These are phyloP conservation scores for Globisporangium heterothallicum DNA, from an alignment of 352 stramenopile genomes.

Conservation along the genomic window DNA sequence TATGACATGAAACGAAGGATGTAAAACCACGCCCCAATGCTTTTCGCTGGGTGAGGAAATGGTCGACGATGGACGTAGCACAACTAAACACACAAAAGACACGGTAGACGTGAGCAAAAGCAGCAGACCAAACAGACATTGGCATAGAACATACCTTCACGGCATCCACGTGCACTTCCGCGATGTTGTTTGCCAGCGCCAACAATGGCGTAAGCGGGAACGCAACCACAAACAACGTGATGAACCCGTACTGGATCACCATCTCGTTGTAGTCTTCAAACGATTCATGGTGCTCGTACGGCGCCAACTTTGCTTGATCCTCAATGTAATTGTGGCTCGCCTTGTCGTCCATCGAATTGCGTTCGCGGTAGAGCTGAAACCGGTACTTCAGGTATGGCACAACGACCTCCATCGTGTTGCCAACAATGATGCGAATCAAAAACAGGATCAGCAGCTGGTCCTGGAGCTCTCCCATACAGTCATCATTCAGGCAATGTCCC, in stretches of 20 bases:
- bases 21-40: constrained; percentile 92
- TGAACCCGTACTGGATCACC: constrained; percentile 94
- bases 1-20: constrained; percentile 81
- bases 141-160: constrained; percentile 45
- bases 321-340: constrained; percentile 75
- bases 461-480: constrained; percentile 86
- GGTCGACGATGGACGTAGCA: constrained; percentile 73
- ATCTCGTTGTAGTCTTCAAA: constrained; percentile 90
- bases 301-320: constrained; percentile 73
- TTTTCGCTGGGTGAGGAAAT: constrained; percentile 72
- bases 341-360: constrained; percentile 26
- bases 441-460: constrained; percentile 91
- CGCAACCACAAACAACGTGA: constrained; percentile 92
- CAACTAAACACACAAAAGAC: constrained; percentile 16
- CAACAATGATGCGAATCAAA: constrained; percentile 89
- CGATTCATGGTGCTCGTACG: constrained; percentile 76
- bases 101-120: neutral
- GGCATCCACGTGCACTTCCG: constrained; percentile 88
- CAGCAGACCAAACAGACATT: neutral
- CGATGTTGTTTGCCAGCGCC: constrained; percentile 86
- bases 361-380: constrained; percentile 54
- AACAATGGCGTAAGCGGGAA: constrained; percentile 91
- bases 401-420: constrained; percentile 87
- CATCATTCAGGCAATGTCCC: constrained; percentile 75
- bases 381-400: constrained; percentile 82